Percentiles rank a stretch among this genome's conserved stretches.
Evolutionary conservation across 768 basidiomycete genomes (phyloP).

Genomic region (Leccinum fibrillosum): DNA sequence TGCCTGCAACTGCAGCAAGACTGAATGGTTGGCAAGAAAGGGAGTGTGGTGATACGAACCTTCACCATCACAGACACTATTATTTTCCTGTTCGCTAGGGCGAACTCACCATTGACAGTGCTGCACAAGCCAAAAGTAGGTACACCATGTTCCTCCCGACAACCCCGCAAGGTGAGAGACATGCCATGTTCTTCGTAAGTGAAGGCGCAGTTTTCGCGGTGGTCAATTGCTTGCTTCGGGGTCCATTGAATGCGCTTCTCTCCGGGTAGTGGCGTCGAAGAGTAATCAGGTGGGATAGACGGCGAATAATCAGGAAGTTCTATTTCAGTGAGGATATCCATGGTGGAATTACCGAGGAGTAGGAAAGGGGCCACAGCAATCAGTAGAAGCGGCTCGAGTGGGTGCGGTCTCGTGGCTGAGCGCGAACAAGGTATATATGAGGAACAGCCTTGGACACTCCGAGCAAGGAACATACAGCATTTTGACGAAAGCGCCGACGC

Average conservation of each 20-base stretch:
- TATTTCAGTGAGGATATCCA: conserved; percentile 12
- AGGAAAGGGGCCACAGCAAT: conserved; percentile 2
- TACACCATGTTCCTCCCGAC: conserved; percentile 29
- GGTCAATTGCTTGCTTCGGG: conserved; percentile 17
- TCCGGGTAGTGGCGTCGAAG: conserved; percentile 47
- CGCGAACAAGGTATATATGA: conserved; percentile 19
- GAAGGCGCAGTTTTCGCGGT: conserved; percentile 24
- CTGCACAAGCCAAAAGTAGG: conserved; percentile 31
- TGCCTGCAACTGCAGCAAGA: conserved; percentile 22
- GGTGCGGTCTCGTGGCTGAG: background rate
- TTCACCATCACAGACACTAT: conserved; percentile 26
- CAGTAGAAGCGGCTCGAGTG: background rate
- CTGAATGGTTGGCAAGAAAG: background rate
- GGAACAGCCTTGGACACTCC: conserved; percentile 9
- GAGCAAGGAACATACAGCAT: background rate
- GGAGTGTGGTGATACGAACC: conserved; percentile 15
- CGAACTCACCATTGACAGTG: conserved; percentile 28
- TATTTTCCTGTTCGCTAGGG: conserved; percentile 23
- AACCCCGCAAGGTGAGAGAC: conserved; percentile 28
- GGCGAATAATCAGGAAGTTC: conserved; percentile 52
- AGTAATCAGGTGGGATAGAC: conserved; percentile 56
- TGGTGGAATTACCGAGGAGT: background rate
- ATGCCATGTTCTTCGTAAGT: conserved; percentile 31
- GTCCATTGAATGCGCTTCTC: conserved; percentile 55
- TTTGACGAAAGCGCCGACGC: conserved; percentile 5